A percentile compares a stretch with the other conserved stretches of the same genome.
These are phyloP conservation scores for Globisporangium megalacanthum DNA, from an alignment of 352 stramenopile genomes.

Conservation along the genomic window DNA sequence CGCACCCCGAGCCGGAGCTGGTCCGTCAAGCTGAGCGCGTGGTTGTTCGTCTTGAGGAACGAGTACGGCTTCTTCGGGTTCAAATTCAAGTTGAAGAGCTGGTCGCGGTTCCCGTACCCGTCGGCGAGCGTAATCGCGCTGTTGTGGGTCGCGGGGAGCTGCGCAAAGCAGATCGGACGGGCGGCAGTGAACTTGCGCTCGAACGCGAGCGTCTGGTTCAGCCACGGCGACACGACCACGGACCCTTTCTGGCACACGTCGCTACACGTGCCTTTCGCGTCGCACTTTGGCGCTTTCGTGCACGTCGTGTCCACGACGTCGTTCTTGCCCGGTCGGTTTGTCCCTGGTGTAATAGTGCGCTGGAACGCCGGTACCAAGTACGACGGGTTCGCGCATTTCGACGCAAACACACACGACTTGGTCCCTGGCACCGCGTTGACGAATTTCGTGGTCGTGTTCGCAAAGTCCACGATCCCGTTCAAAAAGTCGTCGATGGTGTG, in stretches of 20 bases:
- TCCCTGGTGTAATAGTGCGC: conserved; percentile 16
- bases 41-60: conserved; percentile 65
- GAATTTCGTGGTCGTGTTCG: conserved; percentile 20
- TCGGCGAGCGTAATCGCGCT: conserved; percentile 57
- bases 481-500: conserved; percentile 46
- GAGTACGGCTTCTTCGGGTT: conserved; percentile 41
- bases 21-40: conserved; percentile 67
- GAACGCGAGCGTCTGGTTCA: conserved; percentile 44
- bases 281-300: conserved; percentile 41
- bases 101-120: conserved; percentile 68
- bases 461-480: conserved; percentile 29
- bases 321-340: conserved; percentile 17
- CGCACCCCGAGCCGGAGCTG: conserved; percentile 71
- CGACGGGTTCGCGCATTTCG: conserved; percentile 34
- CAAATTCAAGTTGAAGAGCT: conserved; percentile 60
- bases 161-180: conserved; percentile 54
- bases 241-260: conserved; percentile 57
- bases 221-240: conserved; percentile 50
- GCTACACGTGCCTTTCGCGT: conserved; percentile 50
- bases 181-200: conserved; percentile 67
- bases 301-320: conserved; percentile 41
- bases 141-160: conserved; percentile 73
- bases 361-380: conserved; percentile 26
- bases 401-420: conserved; percentile 33
- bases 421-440: conserved; percentile 22